Conservation (phyloP, 2,329 filamentous ascomycete species). For the Botrytis byssoidea region DNA sequence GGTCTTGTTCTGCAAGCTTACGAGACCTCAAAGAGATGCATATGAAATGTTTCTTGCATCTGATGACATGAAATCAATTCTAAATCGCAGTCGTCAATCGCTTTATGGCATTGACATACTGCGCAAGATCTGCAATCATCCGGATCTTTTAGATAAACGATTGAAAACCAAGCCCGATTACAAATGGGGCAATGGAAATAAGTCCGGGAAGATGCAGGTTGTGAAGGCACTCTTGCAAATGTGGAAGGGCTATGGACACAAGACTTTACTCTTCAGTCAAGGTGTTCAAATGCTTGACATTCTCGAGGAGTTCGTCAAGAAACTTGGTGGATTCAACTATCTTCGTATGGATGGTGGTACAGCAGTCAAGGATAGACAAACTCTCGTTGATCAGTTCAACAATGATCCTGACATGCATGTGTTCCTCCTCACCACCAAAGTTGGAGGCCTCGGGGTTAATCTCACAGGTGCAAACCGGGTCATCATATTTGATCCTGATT, state of each 20-base stretch:
- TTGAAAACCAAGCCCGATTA: constrained; percentile 60
- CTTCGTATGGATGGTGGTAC: constrained; percentile 93
- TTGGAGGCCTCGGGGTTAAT: constrained; percentile 90
- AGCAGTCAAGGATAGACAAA: constrained; percentile 82
- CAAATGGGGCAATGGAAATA: constrained; percentile 71
- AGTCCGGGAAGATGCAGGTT: constrained; percentile 95
- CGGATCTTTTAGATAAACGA: constrained; percentile 72
- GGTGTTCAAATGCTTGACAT: constrained; percentile 95
- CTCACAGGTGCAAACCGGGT: constrained; percentile 92
- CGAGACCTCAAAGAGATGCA: constrained; percentile 70
- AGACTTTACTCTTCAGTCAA: constrained; percentile 89
- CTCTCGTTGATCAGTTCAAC: constrained; percentile 91
- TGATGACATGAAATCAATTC: constrained; percentile 80
- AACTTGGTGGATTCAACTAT: constrained; percentile 69
- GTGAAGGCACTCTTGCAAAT: constrained; percentile 82
- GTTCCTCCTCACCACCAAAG: constrained; percentile 92
- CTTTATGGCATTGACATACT: constrained; percentile 89
- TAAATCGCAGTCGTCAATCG: constrained; percentile 71
- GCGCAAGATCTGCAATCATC: constrained; percentile 96
- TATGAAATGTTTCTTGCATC: constrained; percentile 82
- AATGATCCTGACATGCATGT: constrained; percentile 74
- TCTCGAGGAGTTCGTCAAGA: constrained; percentile 74
- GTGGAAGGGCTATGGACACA: constrained; percentile 84
- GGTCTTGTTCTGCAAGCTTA: constrained; percentile 93
- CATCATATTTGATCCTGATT: constrained; percentile 98